Evolutionary conservation across 305 asterid genomes (phyloP).

Genomic region (Stenogyne calaminthoides): DNA sequence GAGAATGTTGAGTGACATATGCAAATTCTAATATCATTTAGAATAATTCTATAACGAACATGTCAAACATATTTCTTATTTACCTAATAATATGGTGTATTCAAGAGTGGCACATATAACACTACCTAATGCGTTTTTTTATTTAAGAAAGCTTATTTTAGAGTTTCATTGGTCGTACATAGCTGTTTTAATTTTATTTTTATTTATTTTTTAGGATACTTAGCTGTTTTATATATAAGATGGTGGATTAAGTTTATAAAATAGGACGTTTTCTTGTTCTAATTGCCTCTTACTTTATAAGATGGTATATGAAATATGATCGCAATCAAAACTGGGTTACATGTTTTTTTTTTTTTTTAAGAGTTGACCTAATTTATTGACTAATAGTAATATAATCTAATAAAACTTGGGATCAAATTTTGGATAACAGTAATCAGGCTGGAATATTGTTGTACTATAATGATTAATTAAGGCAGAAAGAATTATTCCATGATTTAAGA

Average conservation of each 20-base stretch:
- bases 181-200: slow-evolving; percentile 33
- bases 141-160: neutral
- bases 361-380: slow-evolving; percentile 34
- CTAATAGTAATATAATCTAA: neutral
- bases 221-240: slow-evolving; percentile 32
- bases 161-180: slow-evolving; percentile 34
- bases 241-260: slow-evolving; percentile 2
- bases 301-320: slow-evolving; percentile 24
- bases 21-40: slow-evolving; percentile 12
- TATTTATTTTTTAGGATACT: neutral
- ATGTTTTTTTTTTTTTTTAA: slow-evolving; percentile 26
- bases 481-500: slow-evolving; percentile 2
- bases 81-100: slow-evolving; percentile 5
- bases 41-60: slow-evolving; percentile 29
- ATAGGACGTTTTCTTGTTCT: slow-evolving; percentile 24
- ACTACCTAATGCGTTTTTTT: slow-evolving; percentile 25
- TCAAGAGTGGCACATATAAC: slow-evolving; percentile 38
- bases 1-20: slow-evolving; percentile 40
- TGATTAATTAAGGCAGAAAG: slow-evolving; percentile 18
- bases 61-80: slow-evolving; percentile 19
- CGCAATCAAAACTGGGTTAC: slow-evolving; percentile 25
- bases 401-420: neutral
- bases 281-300: slow-evolving; percentile 28
- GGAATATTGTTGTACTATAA: slow-evolving; percentile 21
- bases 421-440: slow-evolving; percentile 3